Evolutionary conservation across 2,329 filamentous ascomycete species (phyloP).

Genomic region (Fusarium newnesense): DNA sequence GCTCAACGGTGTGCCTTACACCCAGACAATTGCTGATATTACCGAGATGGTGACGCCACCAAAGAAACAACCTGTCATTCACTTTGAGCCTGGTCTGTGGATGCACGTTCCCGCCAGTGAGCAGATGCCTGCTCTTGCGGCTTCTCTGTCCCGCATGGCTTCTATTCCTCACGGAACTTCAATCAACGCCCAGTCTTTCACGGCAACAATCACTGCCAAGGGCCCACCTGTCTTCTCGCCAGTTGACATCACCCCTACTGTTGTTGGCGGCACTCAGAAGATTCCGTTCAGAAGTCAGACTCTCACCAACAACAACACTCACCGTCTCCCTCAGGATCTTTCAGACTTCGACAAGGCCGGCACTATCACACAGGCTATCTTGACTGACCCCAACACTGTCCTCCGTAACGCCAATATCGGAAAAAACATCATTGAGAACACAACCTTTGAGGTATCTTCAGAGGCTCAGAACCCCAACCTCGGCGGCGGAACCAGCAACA

Average conservation of each 20-base stretch:
- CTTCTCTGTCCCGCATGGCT: conserved; percentile 51
- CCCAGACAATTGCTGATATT: conserved; percentile 50
- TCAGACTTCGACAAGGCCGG: conserved; percentile 40
- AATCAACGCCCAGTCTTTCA: conserved; percentile 53
- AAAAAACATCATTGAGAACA: conserved; percentile 46
- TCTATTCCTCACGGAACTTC: conserved; percentile 57
- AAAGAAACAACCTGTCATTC: conserved; percentile 46
- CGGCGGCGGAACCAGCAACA: conserved; percentile 47
- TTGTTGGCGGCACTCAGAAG: not conserved
- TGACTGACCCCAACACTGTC: conserved; percentile 46
- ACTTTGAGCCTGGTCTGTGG: conserved; percentile 55
- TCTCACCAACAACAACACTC: conserved; percentile 9
- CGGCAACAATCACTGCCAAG: conserved; percentile 21
- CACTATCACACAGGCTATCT: conserved; percentile 48
- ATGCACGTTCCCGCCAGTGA: conserved; percentile 50
- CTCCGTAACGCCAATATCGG: conserved; percentile 44
- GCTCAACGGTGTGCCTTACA: conserved; percentile 50
- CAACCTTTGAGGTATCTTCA: conserved; percentile 46
- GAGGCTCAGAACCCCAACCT: conserved; percentile 12
- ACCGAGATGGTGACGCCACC: conserved; percentile 40
- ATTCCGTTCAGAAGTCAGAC: conserved; percentile 19
- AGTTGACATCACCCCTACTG: conserved; percentile 45
- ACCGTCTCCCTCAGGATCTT: conserved; percentile 47
- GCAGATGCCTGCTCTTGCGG: conserved; percentile 29
- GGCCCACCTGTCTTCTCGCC: conserved; percentile 32